Conservation (phyloP, 1,284 basidiomycete species). For the Tilletia horrida region DNA sequence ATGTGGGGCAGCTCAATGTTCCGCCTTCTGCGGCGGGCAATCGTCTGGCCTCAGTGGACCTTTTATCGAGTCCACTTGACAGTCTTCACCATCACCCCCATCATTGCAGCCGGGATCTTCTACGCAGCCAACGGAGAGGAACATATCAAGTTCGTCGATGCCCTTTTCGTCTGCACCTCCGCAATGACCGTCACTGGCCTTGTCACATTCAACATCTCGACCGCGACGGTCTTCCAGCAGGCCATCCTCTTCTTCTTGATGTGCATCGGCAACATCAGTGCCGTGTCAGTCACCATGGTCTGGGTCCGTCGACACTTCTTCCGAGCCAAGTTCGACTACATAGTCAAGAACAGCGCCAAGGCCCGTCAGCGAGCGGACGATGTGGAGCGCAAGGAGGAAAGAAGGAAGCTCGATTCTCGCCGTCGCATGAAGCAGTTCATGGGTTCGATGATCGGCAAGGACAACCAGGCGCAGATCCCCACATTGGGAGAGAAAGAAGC, state of each 20-base stretch:
- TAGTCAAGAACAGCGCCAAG: conserved; percentile 36
- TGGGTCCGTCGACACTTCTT: conserved; percentile 51
- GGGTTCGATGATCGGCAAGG: conserved; percentile 37
- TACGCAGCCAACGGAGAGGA: conserved; percentile 54
- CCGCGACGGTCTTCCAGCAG: conserved; percentile 73
- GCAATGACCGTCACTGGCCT: conserved; percentile 76
- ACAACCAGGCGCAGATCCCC: conserved; percentile 20
- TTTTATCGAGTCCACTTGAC: conserved; percentile 59
- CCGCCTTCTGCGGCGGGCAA: background rate
- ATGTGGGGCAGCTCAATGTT: too few species aligned
- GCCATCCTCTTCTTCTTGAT: conserved; percentile 60
- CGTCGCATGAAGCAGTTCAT: background rate
- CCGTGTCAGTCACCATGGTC: conserved; percentile 52
- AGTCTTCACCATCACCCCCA: conserved; percentile 70
- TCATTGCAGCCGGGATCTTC: conserved; percentile 70
- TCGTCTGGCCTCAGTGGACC: conserved; percentile 12
- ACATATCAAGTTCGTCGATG: conserved; percentile 64
- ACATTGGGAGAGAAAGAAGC: conserved; percentile 30
- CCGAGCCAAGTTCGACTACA: conserved; percentile 39
- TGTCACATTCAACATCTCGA: conserved; percentile 69
- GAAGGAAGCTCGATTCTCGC: too few species aligned
- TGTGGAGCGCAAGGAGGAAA: conserved; percentile 37
- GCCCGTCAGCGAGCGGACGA: conserved; percentile 47
- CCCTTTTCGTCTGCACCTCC: conserved; percentile 71
- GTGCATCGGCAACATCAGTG: conserved; percentile 51